Conservation (phyloP, 371 early-diverging fungal genomes). For the Nematocida sp. region DNA sequence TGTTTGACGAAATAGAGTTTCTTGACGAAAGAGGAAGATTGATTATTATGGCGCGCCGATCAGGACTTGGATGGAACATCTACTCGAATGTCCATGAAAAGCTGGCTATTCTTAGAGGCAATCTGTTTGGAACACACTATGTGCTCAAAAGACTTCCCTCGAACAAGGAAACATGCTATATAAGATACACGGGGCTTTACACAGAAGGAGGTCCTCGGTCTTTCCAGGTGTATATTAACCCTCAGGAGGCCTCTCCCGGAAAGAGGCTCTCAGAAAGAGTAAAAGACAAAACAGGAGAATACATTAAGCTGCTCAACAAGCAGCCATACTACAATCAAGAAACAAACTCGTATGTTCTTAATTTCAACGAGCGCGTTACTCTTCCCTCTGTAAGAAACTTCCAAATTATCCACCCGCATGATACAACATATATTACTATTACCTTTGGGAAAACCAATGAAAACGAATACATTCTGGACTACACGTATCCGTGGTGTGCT, state of each 20-base stretch:
- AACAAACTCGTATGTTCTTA: slow-evolving; percentile 81
- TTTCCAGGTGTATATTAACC: slow-evolving; percentile 34
- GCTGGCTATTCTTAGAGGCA: slow-evolving; percentile 19
- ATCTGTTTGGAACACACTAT: slow-evolving; percentile 41
- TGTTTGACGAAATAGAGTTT: neutral
- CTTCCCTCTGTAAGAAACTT: slow-evolving; percentile 90
- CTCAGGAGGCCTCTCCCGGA: neutral
- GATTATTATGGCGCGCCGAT: neutral
- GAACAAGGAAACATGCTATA: slow-evolving; percentile 20
- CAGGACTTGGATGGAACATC: slow-evolving; percentile 41
- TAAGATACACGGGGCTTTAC: slow-evolving; percentile 42
- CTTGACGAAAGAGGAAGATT: slow-evolving; percentile 6
- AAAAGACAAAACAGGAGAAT: slow-evolving; percentile 28
- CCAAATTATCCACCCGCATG: slow-evolving; percentile 73
- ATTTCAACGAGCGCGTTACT: slow-evolving; percentile 84
- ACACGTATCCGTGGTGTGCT: slow-evolving; percentile 81
- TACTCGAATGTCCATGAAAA: neutral
- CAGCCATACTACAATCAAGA: slow-evolving; percentile 72
- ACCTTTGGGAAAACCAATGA: slow-evolving; percentile 81
- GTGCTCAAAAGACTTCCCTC: neutral
- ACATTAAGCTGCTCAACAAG: slow-evolving; percentile 60
- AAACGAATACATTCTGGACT: slow-evolving; percentile 81
- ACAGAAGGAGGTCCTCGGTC: slow-evolving; percentile 28
- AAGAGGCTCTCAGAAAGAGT: slow-evolving; percentile 15
- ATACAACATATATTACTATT: slow-evolving; percentile 74